These are phyloP conservation scores for Echeveria elegans DNA, from an alignment of 164 flowering plant genomes.

Conservation along the genomic window DNA sequence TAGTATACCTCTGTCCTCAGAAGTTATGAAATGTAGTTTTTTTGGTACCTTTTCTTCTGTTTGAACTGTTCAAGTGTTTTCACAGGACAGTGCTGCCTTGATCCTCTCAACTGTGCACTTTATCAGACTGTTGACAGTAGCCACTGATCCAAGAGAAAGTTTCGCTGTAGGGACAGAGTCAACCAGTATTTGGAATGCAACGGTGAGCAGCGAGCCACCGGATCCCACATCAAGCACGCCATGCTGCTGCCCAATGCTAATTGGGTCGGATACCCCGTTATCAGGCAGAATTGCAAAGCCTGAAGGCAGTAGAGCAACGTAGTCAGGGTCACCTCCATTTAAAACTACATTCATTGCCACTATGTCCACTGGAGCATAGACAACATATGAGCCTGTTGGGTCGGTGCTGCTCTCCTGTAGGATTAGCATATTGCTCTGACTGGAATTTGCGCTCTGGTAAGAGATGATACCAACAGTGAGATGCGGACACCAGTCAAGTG, in stretches of 20 bases:
- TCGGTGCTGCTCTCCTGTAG: constrained; percentile 89
- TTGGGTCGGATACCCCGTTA: constrained; percentile 25
- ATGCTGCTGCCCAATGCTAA: constrained; percentile 11
- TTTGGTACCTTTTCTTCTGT: neutral
- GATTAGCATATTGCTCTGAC: constrained; percentile 94
- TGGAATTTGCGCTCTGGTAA: constrained; percentile 70
- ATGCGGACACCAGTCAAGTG: neutral
- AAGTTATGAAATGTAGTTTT: neutral
- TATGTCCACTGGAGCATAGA: constrained; percentile 86
- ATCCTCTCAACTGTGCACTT: constrained; percentile 81
- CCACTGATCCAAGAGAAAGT: constrained; percentile 73
- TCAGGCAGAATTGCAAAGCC: constrained; percentile 93
- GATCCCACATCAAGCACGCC: constrained; percentile 28
- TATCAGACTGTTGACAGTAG: constrained; percentile 78
- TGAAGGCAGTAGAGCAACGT: constrained; percentile 87
- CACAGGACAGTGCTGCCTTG: constrained; percentile 52
- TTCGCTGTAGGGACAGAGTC: constrained; percentile 83
- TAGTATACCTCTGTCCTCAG: neutral
- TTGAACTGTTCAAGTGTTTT: constrained; percentile 19
- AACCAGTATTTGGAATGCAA: constrained; percentile 80
- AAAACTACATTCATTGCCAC: constrained; percentile 80
- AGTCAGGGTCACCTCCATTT: constrained; percentile 85
- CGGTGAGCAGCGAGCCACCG: constrained; percentile 77
- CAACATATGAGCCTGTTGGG: constrained; percentile 65
- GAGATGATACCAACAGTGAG: neutral